Percentiles rank a stretch among this genome's conserved stretches.
Evolutionary conservation across 2,329 filamentous ascomycete genomes (phyloP).

Genomic region (Juglanconis sp.): DNA sequence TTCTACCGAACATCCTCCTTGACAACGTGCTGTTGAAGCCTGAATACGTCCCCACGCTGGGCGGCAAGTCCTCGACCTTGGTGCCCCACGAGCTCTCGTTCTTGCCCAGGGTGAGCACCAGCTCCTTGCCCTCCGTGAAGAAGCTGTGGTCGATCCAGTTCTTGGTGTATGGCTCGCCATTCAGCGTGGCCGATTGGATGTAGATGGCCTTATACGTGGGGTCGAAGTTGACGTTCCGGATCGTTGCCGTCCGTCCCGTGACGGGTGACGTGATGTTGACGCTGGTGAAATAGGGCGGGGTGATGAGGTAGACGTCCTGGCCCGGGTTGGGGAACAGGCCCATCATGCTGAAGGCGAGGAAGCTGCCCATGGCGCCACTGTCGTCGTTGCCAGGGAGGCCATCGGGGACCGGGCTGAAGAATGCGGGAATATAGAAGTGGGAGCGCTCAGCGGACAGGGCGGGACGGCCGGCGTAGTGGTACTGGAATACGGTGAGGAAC

Average conservation of each 20-base stretch:
- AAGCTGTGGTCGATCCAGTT: conserved; percentile 70
- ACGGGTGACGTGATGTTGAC: conserved; percentile 55
- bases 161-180: conserved; percentile 58
- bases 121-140: conserved; percentile 60
- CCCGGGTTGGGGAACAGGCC: conserved; percentile 67
- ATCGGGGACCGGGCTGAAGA: conserved; percentile 55
- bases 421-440: conserved; percentile 63
- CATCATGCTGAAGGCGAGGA: conserved; percentile 65
- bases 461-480: conserved; percentile 66
- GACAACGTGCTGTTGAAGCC: conserved; percentile 26
- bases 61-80: conserved; percentile 55
- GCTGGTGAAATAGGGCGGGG: conserved; percentile 62
- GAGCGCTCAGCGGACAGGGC: conserved; percentile 50
- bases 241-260: conserved; percentile 58
- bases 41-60: conserved; percentile 46
- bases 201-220: conserved; percentile 55
- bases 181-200: conserved; percentile 61
- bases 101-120: conserved; percentile 59
- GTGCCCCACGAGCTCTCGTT: conserved; percentile 66
- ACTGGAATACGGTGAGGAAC: conserved; percentile 64
- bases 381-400: conserved; percentile 72
- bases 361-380: conserved; percentile 67
- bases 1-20: neutral
- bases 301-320: conserved; percentile 70
- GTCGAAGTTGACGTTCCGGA: conserved; percentile 62